Conservation (phyloP, 345 rosid genomes). For the Mercurialis annua region DNA sequence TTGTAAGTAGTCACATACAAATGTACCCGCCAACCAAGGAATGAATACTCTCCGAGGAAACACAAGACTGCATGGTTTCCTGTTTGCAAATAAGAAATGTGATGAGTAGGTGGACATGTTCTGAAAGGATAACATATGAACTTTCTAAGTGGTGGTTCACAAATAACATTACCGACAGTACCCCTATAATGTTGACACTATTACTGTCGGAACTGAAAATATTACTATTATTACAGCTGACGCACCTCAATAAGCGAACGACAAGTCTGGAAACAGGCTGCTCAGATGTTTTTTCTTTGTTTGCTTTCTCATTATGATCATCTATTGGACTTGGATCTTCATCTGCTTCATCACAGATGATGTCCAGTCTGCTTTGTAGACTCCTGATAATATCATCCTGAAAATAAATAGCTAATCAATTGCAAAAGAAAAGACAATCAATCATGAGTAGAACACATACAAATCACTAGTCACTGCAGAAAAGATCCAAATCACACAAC, state of each 20-base stretch:
- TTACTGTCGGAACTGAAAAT: neutral
- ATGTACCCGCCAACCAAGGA: constrained; percentile 65
- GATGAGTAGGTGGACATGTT: neutral
- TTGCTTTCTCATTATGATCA: constrained; percentile 31
- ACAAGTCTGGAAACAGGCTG: constrained; percentile 42
- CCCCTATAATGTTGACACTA: neutral
- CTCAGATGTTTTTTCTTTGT: constrained; percentile 22
- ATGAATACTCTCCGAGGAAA: constrained; percentile 82
- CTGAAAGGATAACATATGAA: constrained; percentile 6
- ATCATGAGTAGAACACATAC: neutral
- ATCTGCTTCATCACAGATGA: constrained; percentile 75
- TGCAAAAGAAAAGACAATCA: constrained; percentile 2
- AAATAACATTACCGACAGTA: neutral
- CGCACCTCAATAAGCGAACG: constrained; percentile 53
- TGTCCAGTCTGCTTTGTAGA: constrained; percentile 82
- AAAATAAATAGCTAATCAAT: constrained; percentile 17
- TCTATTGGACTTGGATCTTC: constrained; percentile 34
- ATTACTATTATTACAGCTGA: constrained; percentile 10
- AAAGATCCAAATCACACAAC: neutral
- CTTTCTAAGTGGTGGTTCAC: neutral
- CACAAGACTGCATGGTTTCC: constrained; percentile 53
- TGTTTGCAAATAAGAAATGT: constrained; percentile 27
- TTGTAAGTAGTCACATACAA: constrained; percentile 76
- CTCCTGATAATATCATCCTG: constrained; percentile 83
- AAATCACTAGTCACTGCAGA: neutral